Evolutionary conservation across 805 yeast species (phyloP).

Genomic region (Candida qinlingensis): DNA sequence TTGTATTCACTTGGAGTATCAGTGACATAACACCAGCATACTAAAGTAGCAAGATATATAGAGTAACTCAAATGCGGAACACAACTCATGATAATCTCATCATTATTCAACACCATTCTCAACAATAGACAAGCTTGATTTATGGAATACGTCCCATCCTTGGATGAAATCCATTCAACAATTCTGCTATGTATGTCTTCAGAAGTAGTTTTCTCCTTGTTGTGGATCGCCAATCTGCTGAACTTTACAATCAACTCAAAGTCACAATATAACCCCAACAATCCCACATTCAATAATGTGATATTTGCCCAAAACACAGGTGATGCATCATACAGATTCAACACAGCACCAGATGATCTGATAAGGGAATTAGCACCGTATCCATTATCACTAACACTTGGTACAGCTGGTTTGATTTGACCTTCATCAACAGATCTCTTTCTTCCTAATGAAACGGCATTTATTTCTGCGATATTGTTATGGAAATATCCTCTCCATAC

Average conservation of each 20-base stretch:
- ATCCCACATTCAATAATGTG: conserved; percentile 23
- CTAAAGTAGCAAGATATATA: conserved; percentile 13
- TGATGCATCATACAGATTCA: conserved; percentile 31
- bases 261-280: conserved; percentile 26
- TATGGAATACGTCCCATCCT: conserved; percentile 23
- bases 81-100: conserved; percentile 15
- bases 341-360: not conserved
- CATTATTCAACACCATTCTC: conserved; percentile 22
- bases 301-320: conserved; percentile 31
- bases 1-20: not conserved
- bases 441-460: conserved; percentile 9
- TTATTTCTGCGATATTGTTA: conserved; percentile 25
- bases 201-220: not conserved
- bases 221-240: not conserved
- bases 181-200: conserved; percentile 1
- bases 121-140: conserved; percentile 26
- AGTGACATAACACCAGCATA: conserved; percentile 18
- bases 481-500: conserved; percentile 33
- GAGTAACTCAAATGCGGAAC: conserved; percentile 24
- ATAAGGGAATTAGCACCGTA: not conserved
- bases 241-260: conserved; percentile 15
- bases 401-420: not conserved
- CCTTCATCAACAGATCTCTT: conserved; percentile 4
- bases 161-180: conserved; percentile 24
- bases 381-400: too few species aligned